Evolutionary conservation across 2,329 filamentous ascomycete genomes (phyloP).

Genomic region (Fusarium sp.): DNA sequence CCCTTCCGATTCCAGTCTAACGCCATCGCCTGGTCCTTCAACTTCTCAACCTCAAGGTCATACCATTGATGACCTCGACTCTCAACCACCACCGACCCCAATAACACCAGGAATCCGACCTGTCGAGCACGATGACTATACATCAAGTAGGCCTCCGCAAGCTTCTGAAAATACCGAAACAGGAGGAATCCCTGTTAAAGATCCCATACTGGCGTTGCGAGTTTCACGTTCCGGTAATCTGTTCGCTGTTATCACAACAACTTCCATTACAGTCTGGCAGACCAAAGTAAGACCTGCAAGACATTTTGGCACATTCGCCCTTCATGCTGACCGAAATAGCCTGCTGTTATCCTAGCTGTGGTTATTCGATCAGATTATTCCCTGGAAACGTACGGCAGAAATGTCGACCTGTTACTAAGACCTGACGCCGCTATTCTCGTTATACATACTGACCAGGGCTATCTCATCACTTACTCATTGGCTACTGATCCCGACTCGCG

Average conservation of each 20-base stretch:
- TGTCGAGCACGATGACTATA: constrained; percentile 63
- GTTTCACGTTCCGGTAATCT: constrained; percentile 81
- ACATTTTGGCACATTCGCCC: not conserved
- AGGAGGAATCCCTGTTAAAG: constrained; percentile 59
- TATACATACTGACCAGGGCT: constrained; percentile 85
- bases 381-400: constrained; percentile 83
- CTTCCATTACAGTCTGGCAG: constrained; percentile 94
- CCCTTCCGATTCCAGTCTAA: constrained; percentile 44
- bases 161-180: constrained; percentile 42
- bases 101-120: constrained; percentile 67
- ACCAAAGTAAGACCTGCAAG: constrained; percentile 73
- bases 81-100: constrained; percentile 56
- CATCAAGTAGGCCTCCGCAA: constrained; percentile 34
- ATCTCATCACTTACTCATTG: constrained; percentile 93
- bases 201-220: constrained; percentile 77
- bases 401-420: constrained; percentile 84
- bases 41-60: constrained; percentile 39
- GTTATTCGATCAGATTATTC: constrained; percentile 85
- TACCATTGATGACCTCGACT: constrained; percentile 48
- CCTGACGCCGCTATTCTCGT: constrained; percentile 94
- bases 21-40: constrained; percentile 22
- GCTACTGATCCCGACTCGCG: constrained; percentile 83
- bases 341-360: constrained; percentile 86
- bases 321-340: constrained; percentile 60
- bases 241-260: constrained; percentile 87